Evolutionary conservation across 140 eudicot genomes (phyloP), one percentile per base, ranked within the genome.

Genomic region (Stevia rebaudiana): DNA sequence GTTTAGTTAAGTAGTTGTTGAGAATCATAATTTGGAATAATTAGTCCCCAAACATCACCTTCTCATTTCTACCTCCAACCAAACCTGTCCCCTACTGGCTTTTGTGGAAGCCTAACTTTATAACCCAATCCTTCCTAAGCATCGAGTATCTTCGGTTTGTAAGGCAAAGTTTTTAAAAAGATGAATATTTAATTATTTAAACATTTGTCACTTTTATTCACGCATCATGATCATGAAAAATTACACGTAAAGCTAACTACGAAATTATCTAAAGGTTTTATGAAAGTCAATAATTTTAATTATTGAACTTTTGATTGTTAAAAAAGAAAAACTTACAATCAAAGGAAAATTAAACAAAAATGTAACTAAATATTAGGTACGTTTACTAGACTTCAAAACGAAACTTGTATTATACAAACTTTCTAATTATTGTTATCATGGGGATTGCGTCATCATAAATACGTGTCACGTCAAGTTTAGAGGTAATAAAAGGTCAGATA

Each of bases 1-100:
- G 62, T 58, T 65, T 74, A 75, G 74, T 75, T 68, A 68, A 60
- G 57, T 69, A 68, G 66, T 75, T 50, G 71, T 50, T 35, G 65
- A 75, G 30, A 59, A 69, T 59, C 63, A 59, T 57, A 48, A 49
- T 49, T 40, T 36, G 67, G 63, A 51, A 62, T 39, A 55, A 72
- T 39, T 65, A 54, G 46, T 70, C 57, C 39, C 50, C 61, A 28
- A 61, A 72, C 39, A 67, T 58, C 74, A 67, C 61, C 16, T 21
- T 67, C 51, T 31, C 51, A 28, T 63, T 42, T 31, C 67, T 16
- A 75, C 66, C 51, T 51, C 65, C 28, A 39, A 30, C 51, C 65
- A 70, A 60, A 59, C 52, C 16, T 57, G 55, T 58, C 43, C 67
- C 74, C 74, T 40, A 22, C 52, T 53, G 28, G 41, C 63, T 58